A percentile compares a stretch with the other conserved stretches of the same genome.
phyloP scores from a whole-genome alignment of 495 filamentous ascomycete genomes.

The Penicillium paxilli region DNA sequence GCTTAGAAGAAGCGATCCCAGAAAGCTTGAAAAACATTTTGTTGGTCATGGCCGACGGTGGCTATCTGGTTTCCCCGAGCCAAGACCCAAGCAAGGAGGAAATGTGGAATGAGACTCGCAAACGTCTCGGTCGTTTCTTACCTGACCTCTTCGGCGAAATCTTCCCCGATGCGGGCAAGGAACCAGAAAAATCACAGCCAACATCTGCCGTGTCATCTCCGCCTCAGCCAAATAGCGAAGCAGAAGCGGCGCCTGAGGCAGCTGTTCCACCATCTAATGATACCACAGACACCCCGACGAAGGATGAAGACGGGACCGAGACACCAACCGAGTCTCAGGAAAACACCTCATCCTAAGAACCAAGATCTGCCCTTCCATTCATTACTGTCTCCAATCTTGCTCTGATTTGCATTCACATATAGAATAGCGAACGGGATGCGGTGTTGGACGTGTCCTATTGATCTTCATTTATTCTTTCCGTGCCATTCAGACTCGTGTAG shows the following conservation, averaged over 20 bases:
- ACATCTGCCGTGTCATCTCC: constrained; percentile 24
- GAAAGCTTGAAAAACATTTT: constrained; percentile 97
- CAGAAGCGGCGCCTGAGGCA: constrained; percentile 15
- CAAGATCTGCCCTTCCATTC: not conserved
- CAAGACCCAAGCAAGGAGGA: constrained; percentile 43
- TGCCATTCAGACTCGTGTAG: constrained; percentile 13
- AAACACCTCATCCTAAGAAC: constrained; percentile 4
- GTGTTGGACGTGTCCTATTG: not conserved
- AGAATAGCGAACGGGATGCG: constrained; percentile 11
- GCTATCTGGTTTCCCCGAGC: constrained; percentile 72
- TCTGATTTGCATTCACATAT: constrained; percentile 18
- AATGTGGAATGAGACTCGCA: constrained; percentile 73
- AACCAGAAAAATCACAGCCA: constrained; percentile 23
- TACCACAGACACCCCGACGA: not conserved
- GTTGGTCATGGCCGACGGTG: constrained; percentile 90
- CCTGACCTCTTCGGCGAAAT: constrained; percentile 65
- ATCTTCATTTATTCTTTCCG: not conserved
- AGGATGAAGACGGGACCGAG: constrained; percentile 1
- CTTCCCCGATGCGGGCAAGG: constrained; percentile 40
- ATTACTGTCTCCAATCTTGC: not conserved
- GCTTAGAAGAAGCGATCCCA: constrained; percentile 67
- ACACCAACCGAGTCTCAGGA: constrained; percentile 3
- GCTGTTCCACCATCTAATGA: constrained; percentile 1
- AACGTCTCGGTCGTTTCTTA: constrained; percentile 84
- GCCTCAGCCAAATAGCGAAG: constrained; percentile 7